Evolutionary conservation across 2,329 filamentous ascomycete genomes (phyloP).

Genomic region (Pseudocercospora pini-densiflorae): DNA sequence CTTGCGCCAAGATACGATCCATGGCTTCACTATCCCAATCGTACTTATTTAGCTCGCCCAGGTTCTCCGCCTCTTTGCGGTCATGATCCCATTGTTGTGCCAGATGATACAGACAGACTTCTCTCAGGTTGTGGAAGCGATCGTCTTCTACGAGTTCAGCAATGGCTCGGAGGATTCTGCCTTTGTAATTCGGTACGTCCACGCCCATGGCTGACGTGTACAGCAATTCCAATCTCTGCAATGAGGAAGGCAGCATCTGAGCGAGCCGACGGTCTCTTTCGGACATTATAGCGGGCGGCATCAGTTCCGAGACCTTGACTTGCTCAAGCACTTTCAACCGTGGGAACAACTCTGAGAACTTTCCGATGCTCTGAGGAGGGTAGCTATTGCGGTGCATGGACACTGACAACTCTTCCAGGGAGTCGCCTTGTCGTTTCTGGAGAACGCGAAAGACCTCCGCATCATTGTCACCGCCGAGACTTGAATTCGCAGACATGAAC

Average conservation of each 20-base stretch:
- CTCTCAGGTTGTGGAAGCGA: background rate
- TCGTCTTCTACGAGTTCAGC: background rate
- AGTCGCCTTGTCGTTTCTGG: background rate
- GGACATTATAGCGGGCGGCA: background rate
- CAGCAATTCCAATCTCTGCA: background rate
- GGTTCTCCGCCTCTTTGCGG: background rate
- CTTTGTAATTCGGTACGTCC: background rate
- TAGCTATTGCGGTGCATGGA: background rate
- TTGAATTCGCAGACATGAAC: constrained; percentile 3
- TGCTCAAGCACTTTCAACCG: constrained; percentile 9
- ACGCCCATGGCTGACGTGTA: background rate
- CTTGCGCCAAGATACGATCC: background rate
- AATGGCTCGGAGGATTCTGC: background rate
- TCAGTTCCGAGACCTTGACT: background rate
- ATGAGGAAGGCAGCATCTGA: background rate
- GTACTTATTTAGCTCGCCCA: background rate
- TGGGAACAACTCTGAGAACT: background rate
- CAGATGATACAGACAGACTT: constrained; percentile 10
- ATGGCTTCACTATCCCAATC: background rate
- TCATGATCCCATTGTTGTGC: background rate
- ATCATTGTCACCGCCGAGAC: background rate
- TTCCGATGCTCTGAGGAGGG: background rate
- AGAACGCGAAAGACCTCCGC: constrained; percentile 2
- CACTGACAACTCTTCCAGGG: constrained; percentile 8
- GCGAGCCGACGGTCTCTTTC: background rate